phyloP scores from a whole-genome alignment of 2,329 filamentous ascomycete species.

The Claviceps arundinis region DNA sequence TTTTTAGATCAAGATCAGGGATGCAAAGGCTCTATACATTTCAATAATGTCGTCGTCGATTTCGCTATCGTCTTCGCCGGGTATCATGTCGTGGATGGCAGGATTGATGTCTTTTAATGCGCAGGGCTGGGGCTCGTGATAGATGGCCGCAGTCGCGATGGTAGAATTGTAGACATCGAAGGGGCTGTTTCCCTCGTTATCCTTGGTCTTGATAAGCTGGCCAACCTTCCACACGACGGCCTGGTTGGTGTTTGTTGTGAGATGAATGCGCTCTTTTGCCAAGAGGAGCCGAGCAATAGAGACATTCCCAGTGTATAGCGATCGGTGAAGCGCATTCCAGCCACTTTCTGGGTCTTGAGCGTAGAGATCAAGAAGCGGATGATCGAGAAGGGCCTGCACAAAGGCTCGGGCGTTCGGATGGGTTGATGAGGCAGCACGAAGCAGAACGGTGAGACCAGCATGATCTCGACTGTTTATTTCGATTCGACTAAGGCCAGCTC shows the following conservation, averaged over 20 bases:
- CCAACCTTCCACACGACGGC: conserved; percentile 49
- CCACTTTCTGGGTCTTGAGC: conserved; percentile 81
- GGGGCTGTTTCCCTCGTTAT: conserved; percentile 85
- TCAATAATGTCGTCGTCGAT: conserved; percentile 29
- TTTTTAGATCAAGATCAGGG: neutral
- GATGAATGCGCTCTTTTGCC: conserved; percentile 58
- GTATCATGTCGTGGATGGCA: conserved; percentile 33
- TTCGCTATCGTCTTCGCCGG: conserved; percentile 40
- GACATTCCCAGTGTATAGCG: conserved; percentile 80
- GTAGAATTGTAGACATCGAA: conserved; percentile 87
- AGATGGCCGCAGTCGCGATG: conserved; percentile 43
- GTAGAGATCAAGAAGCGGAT: conserved; percentile 76
- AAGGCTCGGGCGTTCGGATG: conserved; percentile 58
- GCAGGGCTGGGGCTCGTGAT: conserved; percentile 21
- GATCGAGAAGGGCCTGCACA: conserved; percentile 64
- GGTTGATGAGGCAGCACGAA: conserved; percentile 69
- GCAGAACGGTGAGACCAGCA: conserved; percentile 67
- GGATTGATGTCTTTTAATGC: conserved; percentile 40
- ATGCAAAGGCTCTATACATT: conserved; percentile 14
- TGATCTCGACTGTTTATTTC: conserved; percentile 81
- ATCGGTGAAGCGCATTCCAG: conserved; percentile 89
- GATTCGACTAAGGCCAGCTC: conserved; percentile 32
- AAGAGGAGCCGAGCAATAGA: conserved; percentile 74
- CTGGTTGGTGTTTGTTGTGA: conserved; percentile 41
- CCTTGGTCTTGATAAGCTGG: conserved; percentile 85